Evolutionary conservation across 2,329 filamentous ascomycete species (phyloP).

Genomic region (Venturia aucupariae): DNA sequence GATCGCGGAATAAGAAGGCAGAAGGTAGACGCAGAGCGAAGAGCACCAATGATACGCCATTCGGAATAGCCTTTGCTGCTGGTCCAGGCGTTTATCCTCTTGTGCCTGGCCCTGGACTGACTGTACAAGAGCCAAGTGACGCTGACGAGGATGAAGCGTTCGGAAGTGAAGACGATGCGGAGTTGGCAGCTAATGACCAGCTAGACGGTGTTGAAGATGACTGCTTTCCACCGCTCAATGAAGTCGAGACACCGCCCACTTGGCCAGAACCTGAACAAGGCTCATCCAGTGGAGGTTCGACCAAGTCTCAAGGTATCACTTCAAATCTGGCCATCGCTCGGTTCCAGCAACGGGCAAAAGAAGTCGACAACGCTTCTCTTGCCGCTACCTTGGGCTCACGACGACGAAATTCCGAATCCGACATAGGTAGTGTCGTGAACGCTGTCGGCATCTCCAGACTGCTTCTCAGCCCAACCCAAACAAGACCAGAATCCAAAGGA

Average conservation of each 20-base stretch:
- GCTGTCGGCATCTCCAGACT: constrained; percentile 52
- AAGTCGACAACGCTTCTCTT: constrained; percentile 45
- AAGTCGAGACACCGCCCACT: background rate
- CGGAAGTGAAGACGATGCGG: constrained; percentile 15
- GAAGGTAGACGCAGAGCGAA: constrained; percentile 36
- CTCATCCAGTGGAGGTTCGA: background rate
- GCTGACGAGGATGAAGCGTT: constrained; percentile 20
- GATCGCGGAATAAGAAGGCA: constrained; percentile 21
- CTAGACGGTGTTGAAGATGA: background rate
- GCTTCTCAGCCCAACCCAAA: constrained; percentile 41
- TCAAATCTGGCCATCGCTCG: constrained; percentile 48
- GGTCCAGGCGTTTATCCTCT: constrained; percentile 30
- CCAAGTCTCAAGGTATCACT: constrained; percentile 22
- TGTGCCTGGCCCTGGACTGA: constrained; percentile 44
- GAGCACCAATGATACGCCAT: constrained; percentile 31
- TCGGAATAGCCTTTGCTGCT: constrained; percentile 20
- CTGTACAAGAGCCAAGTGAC: constrained; percentile 29
- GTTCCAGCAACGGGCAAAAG: constrained; percentile 39
- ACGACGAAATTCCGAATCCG: constrained; percentile 53
- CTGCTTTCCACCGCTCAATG: background rate
- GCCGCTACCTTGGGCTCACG: constrained; percentile 64
- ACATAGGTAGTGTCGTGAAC: constrained; percentile 50
- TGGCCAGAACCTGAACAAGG: constrained; percentile 1
- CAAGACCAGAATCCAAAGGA: constrained; percentile 28
- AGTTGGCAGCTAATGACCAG: background rate